Evolutionary conservation across 306 rosid genomes (phyloP).

Genomic region (Pueraria montana): DNA sequence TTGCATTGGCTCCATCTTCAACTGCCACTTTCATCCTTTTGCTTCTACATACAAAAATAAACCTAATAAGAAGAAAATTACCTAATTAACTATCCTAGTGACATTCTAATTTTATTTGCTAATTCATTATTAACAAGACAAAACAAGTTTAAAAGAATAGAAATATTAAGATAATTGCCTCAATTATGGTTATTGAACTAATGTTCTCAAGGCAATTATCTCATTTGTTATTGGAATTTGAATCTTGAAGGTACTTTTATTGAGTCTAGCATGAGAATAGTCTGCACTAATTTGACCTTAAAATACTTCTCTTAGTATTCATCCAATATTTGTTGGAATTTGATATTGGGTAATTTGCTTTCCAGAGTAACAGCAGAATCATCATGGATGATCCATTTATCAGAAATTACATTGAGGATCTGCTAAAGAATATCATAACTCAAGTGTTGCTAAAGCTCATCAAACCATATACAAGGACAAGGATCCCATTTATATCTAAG

Average conservation of each 20-base stretch:
- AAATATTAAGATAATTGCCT: too few species aligned
- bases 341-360: slow-evolving; percentile 40
- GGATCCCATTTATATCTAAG: slow-evolving; percentile 97
- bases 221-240: slow-evolving; percentile 95
- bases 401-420: slow-evolving; percentile 95
- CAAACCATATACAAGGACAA: slow-evolving; percentile 96
- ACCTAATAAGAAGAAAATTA: too few species aligned
- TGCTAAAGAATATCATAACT: slow-evolving; percentile 94
- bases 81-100: too few species aligned
- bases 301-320: slow-evolving; percentile 37
- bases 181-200: too few species aligned
- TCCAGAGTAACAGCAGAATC: slow-evolving; percentile 85
- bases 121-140: too few species aligned
- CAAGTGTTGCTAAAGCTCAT: slow-evolving; percentile 97
- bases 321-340: slow-evolving; percentile 44
- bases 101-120: too few species aligned
- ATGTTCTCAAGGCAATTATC: too few species aligned
- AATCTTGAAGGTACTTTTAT: slow-evolving; percentile 79
- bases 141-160: too few species aligned
- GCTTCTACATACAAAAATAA: too few species aligned
- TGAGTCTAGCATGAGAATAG: slow-evolving; percentile 27
- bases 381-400: slow-evolving; percentile 98
- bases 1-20: too few species aligned
- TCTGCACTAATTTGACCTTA: slow-evolving; percentile 4
- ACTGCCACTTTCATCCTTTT: too few species aligned